These are phyloP conservation scores for Scedosporium apiospermum DNA, from an alignment of 2,329 filamentous ascomycete species.

Conservation along the genomic window DNA sequence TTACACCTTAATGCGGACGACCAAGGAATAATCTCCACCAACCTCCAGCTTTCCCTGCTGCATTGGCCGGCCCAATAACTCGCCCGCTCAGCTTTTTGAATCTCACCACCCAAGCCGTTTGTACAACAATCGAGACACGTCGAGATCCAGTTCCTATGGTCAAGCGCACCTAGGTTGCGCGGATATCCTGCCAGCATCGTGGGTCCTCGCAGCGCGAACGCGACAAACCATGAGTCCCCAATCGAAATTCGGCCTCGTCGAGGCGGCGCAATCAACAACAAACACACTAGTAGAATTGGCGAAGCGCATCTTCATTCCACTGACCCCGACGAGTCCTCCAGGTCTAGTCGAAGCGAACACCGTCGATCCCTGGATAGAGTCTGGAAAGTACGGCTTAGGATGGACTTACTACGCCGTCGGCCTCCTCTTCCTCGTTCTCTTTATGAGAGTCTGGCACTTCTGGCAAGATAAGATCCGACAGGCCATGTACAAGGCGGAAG, in stretches of 20 bases:
- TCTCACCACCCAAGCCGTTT: neutral
- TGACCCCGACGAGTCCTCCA: constrained; percentile 49
- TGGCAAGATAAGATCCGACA: constrained; percentile 92
- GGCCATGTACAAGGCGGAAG: constrained; percentile 76
- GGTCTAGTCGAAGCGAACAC: constrained; percentile 53
- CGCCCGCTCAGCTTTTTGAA: neutral
- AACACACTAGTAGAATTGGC: constrained; percentile 19
- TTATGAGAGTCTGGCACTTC: constrained; percentile 72
- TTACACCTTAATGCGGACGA: neutral
- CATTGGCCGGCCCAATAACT: neutral
- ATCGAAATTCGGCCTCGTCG: neutral
- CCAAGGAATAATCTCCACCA: neutral
- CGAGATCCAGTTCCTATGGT: neutral
- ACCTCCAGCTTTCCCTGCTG: neutral
- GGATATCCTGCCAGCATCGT: neutral
- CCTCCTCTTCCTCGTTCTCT: constrained; percentile 55
- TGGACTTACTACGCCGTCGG: constrained; percentile 84
- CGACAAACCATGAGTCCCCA: neutral
- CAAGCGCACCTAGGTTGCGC: neutral
- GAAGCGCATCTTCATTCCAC: constrained; percentile 51
- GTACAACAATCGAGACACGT: neutral
- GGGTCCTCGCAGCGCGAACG: neutral
- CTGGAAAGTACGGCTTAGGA: constrained; percentile 76
- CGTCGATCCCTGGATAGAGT: constrained; percentile 69
- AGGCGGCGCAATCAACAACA: constrained; percentile 1